A percentile compares a stretch with the other conserved stretches of the same genome.
phyloP scores from a whole-genome alignment of 805 yeast genomes.

The Hemisphaericaspora nanyangensis region DNA sequence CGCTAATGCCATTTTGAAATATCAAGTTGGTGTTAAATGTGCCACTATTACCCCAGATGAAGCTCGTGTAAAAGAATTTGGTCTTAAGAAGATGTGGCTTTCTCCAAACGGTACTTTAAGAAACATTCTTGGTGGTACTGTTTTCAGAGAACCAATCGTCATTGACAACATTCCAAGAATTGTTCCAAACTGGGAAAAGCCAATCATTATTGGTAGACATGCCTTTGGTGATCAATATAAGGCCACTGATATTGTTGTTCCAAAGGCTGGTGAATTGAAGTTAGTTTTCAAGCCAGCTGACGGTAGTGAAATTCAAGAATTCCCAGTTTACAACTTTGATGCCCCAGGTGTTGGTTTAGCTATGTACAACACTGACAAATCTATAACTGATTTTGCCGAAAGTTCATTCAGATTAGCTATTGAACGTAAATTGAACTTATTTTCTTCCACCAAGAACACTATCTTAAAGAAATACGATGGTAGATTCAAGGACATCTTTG shows the following conservation, averaged over 20 bases:
- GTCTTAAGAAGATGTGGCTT: constrained; percentile 93
- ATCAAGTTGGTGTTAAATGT: constrained; percentile 93
- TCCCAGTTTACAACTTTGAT: constrained; percentile 64
- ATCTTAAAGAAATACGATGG: constrained; percentile 94
- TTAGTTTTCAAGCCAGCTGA: constrained; percentile 70
- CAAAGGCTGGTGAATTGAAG: constrained; percentile 75
- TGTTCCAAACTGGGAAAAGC: constrained; percentile 90
- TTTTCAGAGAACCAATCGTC: constrained; percentile 94
- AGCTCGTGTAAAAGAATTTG: constrained; percentile 88
- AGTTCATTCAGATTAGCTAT: constrained; percentile 88
- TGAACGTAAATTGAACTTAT: constrained; percentile 71
- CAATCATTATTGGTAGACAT: constrained; percentile 95
- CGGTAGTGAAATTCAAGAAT: constrained; percentile 52
- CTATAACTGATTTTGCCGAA: constrained; percentile 88
- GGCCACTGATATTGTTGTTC: constrained; percentile 81
- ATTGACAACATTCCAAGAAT: constrained; percentile 84
- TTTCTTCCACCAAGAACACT: constrained; percentile 90
- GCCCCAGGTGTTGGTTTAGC: constrained; percentile 81
- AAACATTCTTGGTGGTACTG: constrained; percentile 93
- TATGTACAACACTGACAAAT: constrained; percentile 94
- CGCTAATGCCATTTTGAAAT: constrained; percentile 82
- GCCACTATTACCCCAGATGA: constrained; percentile 99
- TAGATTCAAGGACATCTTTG: constrained; percentile 90
- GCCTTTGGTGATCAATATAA: constrained; percentile 97
- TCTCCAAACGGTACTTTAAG: constrained; percentile 97